Conservation (phyloP, 2,329 filamentous ascomycete species). For the Laburnicola sp. region DNA sequence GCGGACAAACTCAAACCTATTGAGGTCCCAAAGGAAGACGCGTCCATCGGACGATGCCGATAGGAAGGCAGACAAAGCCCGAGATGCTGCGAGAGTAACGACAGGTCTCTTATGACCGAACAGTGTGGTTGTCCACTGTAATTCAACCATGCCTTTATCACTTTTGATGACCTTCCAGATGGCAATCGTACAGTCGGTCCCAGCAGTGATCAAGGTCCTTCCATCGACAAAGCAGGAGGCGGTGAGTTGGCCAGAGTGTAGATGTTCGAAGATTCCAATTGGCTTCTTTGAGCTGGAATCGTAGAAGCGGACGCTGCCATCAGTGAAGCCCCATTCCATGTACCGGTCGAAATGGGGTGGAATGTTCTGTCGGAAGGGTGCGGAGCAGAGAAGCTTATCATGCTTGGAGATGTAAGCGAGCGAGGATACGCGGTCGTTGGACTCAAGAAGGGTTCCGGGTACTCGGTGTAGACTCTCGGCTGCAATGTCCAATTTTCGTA, state of each 20-base stretch:
- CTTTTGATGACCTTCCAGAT: constrained; percentile 73
- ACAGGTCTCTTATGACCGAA: constrained; percentile 90
- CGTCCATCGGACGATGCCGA: constrained; percentile 81
- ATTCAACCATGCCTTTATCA: constrained; percentile 68
- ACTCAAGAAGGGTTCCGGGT: constrained; percentile 74
- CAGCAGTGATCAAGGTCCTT: constrained; percentile 86
- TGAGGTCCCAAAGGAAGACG: constrained; percentile 91
- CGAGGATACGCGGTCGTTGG: constrained; percentile 77
- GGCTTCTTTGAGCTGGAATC: constrained; percentile 79
- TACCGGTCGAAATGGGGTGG: constrained; percentile 86
- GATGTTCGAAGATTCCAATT: constrained; percentile 87
- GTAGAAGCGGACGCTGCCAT: constrained; percentile 91
- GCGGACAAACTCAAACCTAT: constrained; percentile 82
- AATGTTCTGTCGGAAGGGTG: constrained; percentile 82
- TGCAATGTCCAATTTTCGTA: constrained; percentile 74
- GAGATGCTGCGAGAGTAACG: constrained; percentile 78
- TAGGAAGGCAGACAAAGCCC: constrained; percentile 84
- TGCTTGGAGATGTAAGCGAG: constrained; percentile 77
- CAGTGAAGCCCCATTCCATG: constrained; percentile 93
- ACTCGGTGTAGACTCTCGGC: constrained; percentile 76
- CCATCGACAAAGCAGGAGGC: constrained; percentile 84
- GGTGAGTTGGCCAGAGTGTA: constrained; percentile 88
- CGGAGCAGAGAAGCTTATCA: constrained; percentile 80
- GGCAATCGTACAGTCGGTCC: constrained; percentile 87
- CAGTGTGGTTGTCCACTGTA: constrained; percentile 76